Conservation (phyloP, 495 filamentous ascomycete genomes). For the Lentithecium fluviatile region DNA sequence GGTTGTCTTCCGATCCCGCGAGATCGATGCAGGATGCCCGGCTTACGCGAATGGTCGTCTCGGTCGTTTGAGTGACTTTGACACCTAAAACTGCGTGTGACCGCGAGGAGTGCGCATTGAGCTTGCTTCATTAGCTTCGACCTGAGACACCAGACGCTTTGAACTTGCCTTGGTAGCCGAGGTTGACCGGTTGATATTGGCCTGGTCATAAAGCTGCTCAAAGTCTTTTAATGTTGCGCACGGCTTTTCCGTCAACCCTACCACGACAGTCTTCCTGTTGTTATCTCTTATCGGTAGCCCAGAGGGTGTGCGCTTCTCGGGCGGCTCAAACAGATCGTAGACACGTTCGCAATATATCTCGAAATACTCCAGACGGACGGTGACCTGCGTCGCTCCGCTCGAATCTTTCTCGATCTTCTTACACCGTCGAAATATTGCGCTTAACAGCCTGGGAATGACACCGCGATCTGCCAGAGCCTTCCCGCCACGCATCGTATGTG, state of each 20-base stretch:
- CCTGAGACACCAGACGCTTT: neutral
- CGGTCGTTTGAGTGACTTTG: slow-evolving; percentile 73
- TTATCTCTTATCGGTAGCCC: slow-evolving; percentile 87
- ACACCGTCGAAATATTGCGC: slow-evolving; percentile 77
- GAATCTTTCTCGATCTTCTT: slow-evolving; percentile 88
- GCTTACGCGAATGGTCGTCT: slow-evolving; percentile 68
- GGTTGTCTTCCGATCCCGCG: slow-evolving; percentile 94
- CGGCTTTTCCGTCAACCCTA: slow-evolving; percentile 81
- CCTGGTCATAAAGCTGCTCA: slow-evolving; percentile 86
- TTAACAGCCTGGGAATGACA: slow-evolving; percentile 85
- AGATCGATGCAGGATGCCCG: slow-evolving; percentile 94
- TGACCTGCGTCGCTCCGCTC: slow-evolving; percentile 67
- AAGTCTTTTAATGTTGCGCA: slow-evolving; percentile 91
- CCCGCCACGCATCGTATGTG: slow-evolving; percentile 96
- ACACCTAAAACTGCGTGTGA: slow-evolving; percentile 93
- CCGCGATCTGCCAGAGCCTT: slow-evolving; percentile 85
- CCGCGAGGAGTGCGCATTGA: slow-evolving; percentile 91
- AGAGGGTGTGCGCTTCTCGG: slow-evolving; percentile 81
- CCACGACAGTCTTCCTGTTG: slow-evolving; percentile 88
- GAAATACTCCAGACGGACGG: slow-evolving; percentile 87
- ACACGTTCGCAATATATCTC: slow-evolving; percentile 90
- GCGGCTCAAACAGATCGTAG: slow-evolving; percentile 86
- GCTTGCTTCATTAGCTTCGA: slow-evolving; percentile 40
- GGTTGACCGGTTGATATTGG: slow-evolving; percentile 88
- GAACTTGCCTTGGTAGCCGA: slow-evolving; percentile 75